phyloP scores from a whole-genome alignment of 2,329 filamentous ascomycete genomes.

The Fusarium illudens region DNA sequence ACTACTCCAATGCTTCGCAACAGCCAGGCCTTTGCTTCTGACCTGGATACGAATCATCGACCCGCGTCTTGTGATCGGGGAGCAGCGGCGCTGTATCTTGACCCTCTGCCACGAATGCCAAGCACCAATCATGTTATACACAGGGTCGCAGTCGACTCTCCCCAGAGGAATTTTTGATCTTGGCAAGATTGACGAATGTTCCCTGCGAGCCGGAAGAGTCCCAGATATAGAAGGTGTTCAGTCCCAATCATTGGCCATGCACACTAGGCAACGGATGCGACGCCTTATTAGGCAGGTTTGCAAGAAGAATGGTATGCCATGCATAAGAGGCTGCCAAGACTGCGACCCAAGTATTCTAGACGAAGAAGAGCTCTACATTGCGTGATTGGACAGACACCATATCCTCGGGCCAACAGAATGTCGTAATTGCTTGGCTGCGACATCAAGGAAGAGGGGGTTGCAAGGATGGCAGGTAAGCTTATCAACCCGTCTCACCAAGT shows the following conservation, averaged over 20 bases:
- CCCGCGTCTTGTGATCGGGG: not conserved
- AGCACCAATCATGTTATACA: not conserved
- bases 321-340: not conserved
- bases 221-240: slow-evolving; percentile 28
- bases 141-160: not conserved
- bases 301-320: not conserved
- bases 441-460: not conserved
- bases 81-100: not conserved
- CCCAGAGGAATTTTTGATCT: slow-evolving; percentile 10
- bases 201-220: not conserved
- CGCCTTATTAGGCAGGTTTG: not conserved
- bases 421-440: not conserved
- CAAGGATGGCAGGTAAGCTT: slow-evolving; percentile 1
- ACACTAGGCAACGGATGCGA: not conserved
- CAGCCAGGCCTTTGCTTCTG: not conserved
- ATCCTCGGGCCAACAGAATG: not conserved
- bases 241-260: not conserved
- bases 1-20: not conserved
- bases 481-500: not conserved
- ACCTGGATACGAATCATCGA: not conserved
- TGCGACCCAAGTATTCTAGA: not conserved
- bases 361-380: not conserved
- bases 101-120: not conserved
- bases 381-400: not conserved
- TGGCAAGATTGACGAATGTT: slow-evolving; percentile 17